These are phyloP conservation scores for Biscogniauxia marginata DNA, from an alignment of 2,329 filamentous ascomycete genomes.

Conservation along the genomic window DNA sequence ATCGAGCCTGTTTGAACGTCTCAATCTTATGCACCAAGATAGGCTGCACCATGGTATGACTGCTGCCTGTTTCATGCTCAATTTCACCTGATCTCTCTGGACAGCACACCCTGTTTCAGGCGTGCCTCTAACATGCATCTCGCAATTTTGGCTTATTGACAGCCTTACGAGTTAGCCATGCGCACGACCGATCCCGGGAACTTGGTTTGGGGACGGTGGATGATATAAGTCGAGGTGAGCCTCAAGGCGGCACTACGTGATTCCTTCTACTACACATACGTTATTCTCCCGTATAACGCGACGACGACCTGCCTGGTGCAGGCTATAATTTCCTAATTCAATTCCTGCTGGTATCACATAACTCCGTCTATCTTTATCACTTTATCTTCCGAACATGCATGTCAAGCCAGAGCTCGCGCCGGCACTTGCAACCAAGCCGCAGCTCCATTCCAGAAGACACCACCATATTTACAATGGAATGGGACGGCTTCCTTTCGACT, in stretches of 20 bases:
- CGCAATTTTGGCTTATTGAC: not conserved
- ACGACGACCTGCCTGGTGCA: not conserved
- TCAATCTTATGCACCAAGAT: not conserved
- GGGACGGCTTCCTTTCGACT: constrained; percentile 21
- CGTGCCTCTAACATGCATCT: not conserved
- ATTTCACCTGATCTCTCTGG: not conserved
- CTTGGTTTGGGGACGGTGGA: not conserved
- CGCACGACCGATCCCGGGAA: not conserved
- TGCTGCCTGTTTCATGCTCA: not conserved
- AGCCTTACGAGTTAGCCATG: constrained; percentile 1
- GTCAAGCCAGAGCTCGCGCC: not conserved
- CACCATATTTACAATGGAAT: constrained; percentile 33
- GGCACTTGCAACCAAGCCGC: constrained; percentile 20
- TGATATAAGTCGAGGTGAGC: not conserved
- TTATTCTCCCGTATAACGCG: no score
- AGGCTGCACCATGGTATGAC: not conserved
- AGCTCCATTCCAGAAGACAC: constrained; percentile 31
- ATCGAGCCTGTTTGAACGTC: not conserved
- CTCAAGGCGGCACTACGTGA: not conserved
- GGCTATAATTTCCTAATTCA: not conserved
- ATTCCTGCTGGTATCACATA: no score
- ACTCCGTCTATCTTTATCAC: not conserved
- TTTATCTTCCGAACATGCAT: constrained; percentile 1
- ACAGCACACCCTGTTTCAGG: not conserved
- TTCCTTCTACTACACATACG: not conserved